Percentiles rank a stretch among this genome's conserved stretches.
Evolutionary conservation across 495 filamentous ascomycete species (phyloP).

Genomic region (Bathelium albidoporum): DNA sequence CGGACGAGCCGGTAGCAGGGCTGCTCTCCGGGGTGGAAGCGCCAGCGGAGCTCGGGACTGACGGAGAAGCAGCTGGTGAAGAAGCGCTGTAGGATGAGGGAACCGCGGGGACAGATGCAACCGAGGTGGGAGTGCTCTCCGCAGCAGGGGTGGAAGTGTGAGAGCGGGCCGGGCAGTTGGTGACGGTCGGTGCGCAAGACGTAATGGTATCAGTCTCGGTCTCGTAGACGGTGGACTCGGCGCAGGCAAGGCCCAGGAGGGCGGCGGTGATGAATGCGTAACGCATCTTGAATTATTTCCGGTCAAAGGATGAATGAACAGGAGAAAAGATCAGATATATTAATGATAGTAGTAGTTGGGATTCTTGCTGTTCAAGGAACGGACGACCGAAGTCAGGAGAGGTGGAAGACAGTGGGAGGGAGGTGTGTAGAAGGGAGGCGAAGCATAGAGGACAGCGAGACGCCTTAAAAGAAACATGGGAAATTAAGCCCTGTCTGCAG

Average conservation of each 20-base stretch:
- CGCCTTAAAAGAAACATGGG: background rate
- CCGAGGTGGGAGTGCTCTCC: constrained; percentile 6
- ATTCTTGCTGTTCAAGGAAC: constrained; percentile 13
- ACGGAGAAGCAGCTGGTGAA: background rate
- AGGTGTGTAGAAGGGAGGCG: background rate
- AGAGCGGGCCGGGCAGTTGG: constrained; percentile 15
- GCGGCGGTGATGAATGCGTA: constrained; percentile 13
- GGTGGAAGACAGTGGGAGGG: background rate
- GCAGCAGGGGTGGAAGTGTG: constrained; percentile 6
- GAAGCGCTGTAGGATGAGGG: constrained; percentile 1
- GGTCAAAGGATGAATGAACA: background rate
- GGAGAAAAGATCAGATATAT: background rate
- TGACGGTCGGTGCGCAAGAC: constrained; percentile 18
- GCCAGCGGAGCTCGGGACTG: background rate
- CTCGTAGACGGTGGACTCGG: constrained; percentile 13
- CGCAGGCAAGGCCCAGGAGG: constrained; percentile 14
- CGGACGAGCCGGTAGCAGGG: background rate
- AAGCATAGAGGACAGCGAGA: background rate
- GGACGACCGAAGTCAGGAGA: constrained; percentile 20
- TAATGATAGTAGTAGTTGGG: constrained; percentile 6
- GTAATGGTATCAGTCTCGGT: constrained; percentile 18
- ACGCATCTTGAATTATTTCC: constrained; percentile 14
- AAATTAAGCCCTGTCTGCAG: background rate
- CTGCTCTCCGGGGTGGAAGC: background rate
- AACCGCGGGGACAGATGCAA: background rate